These are phyloP conservation scores for Bacidia gigantensis DNA, from an alignment of 495 filamentous ascomycete species.

Conservation along the genomic window DNA sequence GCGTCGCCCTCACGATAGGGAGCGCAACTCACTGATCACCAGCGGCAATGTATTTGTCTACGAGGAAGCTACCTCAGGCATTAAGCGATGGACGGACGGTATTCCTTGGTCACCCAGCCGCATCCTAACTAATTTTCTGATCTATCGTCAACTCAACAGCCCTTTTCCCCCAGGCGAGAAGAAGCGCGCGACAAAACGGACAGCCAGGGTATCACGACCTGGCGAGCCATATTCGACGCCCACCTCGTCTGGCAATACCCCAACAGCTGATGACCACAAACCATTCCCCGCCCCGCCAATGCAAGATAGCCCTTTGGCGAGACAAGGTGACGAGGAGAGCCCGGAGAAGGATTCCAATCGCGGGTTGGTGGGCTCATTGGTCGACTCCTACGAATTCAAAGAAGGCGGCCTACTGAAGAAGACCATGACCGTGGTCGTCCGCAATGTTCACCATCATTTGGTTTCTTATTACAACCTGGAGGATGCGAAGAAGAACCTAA, in stretches of 20 bases:
- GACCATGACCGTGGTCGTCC: conserved; percentile 65
- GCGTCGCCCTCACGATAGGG: conserved; percentile 73
- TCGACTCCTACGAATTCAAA: conserved; percentile 82
- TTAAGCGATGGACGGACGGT: conserved; percentile 91
- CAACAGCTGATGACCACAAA: conserved; percentile 28
- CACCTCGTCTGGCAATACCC: conserved; percentile 21
- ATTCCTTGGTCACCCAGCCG: conserved; percentile 82
- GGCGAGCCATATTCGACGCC: conserved; percentile 38
- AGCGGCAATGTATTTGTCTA: conserved; percentile 85
- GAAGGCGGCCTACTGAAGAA: conserved; percentile 77
- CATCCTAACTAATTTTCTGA: conserved; percentile 73
- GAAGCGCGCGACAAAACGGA: conserved; percentile 70
- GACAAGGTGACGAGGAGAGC: conserved; percentile 28
- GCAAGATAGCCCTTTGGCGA: conserved; percentile 32
- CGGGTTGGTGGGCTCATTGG: conserved; percentile 62
- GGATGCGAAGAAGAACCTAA: conserved; percentile 47
- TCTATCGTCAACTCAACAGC: conserved; percentile 77
- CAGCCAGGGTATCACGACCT: conserved; percentile 28
- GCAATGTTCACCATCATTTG: conserved; percentile 60
- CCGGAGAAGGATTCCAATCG: conserved; percentile 44
- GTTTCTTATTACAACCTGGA: conserved; percentile 84
- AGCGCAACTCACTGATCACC: conserved; percentile 56
- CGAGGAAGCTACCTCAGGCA: conserved; percentile 73
- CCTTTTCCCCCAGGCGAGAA: conserved; percentile 79
- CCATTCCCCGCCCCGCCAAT: conserved; percentile 18